phyloP scores from a whole-genome alignment of 768 basidiomycete genomes.

The Rhodotorula toruloides region DNA sequence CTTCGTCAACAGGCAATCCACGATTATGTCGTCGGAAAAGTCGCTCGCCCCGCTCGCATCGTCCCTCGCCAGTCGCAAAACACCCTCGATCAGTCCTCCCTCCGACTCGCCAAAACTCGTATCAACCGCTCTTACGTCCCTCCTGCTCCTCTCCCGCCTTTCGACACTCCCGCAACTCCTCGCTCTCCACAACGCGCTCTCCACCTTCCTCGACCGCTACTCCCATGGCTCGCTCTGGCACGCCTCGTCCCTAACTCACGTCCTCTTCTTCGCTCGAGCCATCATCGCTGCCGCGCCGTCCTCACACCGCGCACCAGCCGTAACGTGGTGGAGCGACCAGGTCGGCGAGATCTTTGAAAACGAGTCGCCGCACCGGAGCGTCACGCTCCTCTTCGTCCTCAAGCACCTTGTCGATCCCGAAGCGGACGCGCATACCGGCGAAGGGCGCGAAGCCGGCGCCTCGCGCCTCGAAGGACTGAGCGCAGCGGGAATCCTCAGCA shows the following conservation, averaged over 20 bases:
- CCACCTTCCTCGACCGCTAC: constrained; percentile 25
- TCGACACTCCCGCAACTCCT: constrained; percentile 22
- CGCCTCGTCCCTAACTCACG: not conserved
- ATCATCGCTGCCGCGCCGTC: constrained; percentile 5
- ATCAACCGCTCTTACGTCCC: constrained; percentile 4
- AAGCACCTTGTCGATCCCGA: not conserved
- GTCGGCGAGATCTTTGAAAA: constrained; percentile 24
- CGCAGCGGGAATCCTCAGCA: not conserved
- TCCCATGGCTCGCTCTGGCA: constrained; percentile 15
- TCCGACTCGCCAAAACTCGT: not conserved
- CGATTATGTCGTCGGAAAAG: not conserved
- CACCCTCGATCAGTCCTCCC: not conserved
- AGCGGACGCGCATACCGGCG: not conserved
- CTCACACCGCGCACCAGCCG: constrained; percentile 1
- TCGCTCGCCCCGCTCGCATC: not conserved
- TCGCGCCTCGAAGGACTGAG: not conserved
- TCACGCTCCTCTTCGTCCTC: constrained; percentile 17
- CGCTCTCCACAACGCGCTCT: constrained; percentile 10
- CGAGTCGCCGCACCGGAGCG: constrained; percentile 10
- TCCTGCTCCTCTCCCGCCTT: constrained; percentile 16
- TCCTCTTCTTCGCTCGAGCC: constrained; percentile 19
- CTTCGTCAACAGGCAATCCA: not conserved
- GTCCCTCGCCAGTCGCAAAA: constrained; percentile 15
- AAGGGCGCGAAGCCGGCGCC: not conserved
- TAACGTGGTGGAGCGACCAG: constrained; percentile 32